Evolutionary conservation across 768 basidiomycete genomes (phyloP), one percentile per base, ranked within the genome.

Genomic region (Suillus ampliporus): DNA sequence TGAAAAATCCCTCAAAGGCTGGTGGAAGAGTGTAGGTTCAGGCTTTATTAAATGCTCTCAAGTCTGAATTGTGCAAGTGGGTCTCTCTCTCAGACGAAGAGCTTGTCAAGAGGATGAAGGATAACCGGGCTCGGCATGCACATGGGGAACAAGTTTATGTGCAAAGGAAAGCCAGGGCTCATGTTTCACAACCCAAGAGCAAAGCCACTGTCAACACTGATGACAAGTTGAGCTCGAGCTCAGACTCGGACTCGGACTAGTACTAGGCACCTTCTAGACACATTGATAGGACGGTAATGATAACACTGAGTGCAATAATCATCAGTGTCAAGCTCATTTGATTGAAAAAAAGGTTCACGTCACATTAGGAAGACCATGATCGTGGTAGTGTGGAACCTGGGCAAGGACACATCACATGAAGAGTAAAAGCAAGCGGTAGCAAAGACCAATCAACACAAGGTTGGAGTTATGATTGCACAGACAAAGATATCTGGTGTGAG

Each of bases 11-110:
- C 6, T n/a, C 26, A 1, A 41, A 59, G 44, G 43, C 50, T 50
- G 62, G 62, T 15, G 62, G 44, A 35, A 50, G 57, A 44, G 62
- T 46, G 17, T 6, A 47, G 15, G 47, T 63, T 8, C 31, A 63
- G 58, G 58, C 14, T 21, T 38, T 63, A n/a, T 38, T 63, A 2
- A 5, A 47, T 28, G 57, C 19, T 21, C 58, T 63, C 21, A 14
- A 38, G 19, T 40, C 23, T 1, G 23, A 59, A 4, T 47, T 6
- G 26, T 62, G 61, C 37, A 43, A 48, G 13, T 62, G 54, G 61
- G 23, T 57, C 15, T 26, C 15, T 26, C 40, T 62, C 17, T 31
- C 61, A 13, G 28, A 54, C 10, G 43, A 56, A 6, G 38, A 62
- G 57, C 37, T 62, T 35, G 28, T 23, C 13, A 35, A 54, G 10